A percentile compares a stretch with the other conserved stretches of the same genome.
phyloP scores from a whole-genome alignment of 495 filamentous ascomycete genomes.

The Penicillium bovifimosum region DNA sequence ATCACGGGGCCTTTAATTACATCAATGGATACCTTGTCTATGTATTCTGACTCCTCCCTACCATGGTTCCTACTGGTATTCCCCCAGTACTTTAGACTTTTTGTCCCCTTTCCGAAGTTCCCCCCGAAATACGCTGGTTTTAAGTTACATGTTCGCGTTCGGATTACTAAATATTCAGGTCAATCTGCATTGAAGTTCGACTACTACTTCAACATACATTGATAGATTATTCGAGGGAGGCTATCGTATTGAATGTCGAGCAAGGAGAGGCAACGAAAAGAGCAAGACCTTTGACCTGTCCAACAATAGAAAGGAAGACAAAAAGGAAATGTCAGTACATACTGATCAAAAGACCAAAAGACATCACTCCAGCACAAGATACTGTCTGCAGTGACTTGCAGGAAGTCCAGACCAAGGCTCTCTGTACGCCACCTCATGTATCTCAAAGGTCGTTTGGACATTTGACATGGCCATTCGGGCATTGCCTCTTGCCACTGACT shows the following conservation, averaged over 20 bases:
- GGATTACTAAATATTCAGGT: not conserved
- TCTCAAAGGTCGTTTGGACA: slow-evolving; percentile 14
- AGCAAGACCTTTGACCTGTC: slow-evolving; percentile 1
- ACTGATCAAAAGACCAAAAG: slow-evolving; percentile 3
- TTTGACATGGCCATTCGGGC: not conserved
- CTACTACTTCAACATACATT: no score
- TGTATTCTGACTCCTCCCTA: not conserved
- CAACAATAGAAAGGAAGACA: not conserved
- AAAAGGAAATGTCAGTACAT: not conserved
- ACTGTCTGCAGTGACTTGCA: slow-evolving; percentile 4
- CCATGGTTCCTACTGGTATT: slow-evolving; percentile 3
- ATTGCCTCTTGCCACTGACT: slow-evolving; percentile 9
- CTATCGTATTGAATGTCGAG: not conserved
- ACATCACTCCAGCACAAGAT: not conserved
- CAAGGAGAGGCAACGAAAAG: not conserved
- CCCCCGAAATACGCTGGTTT: slow-evolving; percentile 11
- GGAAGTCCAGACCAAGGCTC: slow-evolving; percentile 6
- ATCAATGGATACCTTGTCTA: not conserved
- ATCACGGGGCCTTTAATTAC: slow-evolving; percentile 21
- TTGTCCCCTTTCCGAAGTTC: slow-evolving; percentile 24
- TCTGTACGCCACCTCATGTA: slow-evolving; percentile 10
- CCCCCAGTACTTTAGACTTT: not conserved
- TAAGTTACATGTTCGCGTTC: slow-evolving; percentile 14
- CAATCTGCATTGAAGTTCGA: not conserved
- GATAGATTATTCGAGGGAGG: not conserved